These are phyloP conservation scores for Penicillium sp. DNA, from an alignment of 2,329 filamentous ascomycete species.

Conservation along the genomic window DNA sequence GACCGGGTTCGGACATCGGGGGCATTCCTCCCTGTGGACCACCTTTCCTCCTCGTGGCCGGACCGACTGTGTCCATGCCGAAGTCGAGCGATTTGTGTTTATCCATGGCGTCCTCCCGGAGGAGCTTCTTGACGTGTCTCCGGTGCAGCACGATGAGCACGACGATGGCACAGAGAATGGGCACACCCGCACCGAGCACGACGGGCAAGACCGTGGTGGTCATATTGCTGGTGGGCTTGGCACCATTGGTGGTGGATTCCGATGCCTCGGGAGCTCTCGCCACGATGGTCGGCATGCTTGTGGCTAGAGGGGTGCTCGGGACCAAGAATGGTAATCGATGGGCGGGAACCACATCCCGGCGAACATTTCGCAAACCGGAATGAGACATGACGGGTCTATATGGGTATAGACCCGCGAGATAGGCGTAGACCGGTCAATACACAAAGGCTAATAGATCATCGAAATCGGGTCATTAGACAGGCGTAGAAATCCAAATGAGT, in stretches of 20 bases:
- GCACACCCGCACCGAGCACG: constrained; percentile 71
- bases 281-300: constrained; percentile 29
- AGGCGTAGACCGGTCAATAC: constrained; percentile 8
- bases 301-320: constrained; percentile 10
- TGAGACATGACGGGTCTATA: constrained; percentile 20
- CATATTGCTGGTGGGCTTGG: constrained; percentile 58
- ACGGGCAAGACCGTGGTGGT: constrained; percentile 66
- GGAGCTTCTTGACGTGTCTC: constrained; percentile 70
- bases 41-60: constrained; percentile 43
- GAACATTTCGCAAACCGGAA: constrained; percentile 23
- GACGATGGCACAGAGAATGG: constrained; percentile 65
- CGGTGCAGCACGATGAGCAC: constrained; percentile 78
- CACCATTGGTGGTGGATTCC: constrained; percentile 33
- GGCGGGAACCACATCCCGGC: constrained; percentile 29
- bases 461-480: neutral
- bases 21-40: constrained; percentile 37
- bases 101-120: constrained; percentile 77
- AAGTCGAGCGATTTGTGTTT: constrained; percentile 93
- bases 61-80: constrained; percentile 64
- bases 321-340: constrained; percentile 27
- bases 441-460: constrained; percentile 1
- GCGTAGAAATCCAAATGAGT: too few species aligned
- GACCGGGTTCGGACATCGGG: constrained; percentile 43
- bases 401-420: neutral
- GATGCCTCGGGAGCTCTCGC: constrained; percentile 27